phyloP scores from a whole-genome alignment of 805 yeast genomes.

The Yarrowia porcina region DNA sequence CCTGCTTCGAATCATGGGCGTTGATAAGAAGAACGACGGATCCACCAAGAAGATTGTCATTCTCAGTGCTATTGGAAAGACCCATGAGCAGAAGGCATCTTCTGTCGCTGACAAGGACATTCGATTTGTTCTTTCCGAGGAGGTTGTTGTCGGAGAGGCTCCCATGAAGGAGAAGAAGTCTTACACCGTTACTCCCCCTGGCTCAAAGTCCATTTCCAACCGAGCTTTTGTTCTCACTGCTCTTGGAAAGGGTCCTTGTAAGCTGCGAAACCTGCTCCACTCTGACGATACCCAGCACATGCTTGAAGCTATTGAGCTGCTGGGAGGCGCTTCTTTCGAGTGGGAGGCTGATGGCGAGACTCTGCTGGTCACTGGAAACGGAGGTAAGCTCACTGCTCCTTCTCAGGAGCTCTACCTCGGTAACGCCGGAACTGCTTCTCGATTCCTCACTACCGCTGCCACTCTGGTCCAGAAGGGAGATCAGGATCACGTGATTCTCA shows the following conservation, averaged over 20 bases:
- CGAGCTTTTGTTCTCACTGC: conserved; percentile 93
- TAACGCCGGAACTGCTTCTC: conserved; percentile 96
- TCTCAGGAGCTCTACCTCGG: conserved; percentile 77
- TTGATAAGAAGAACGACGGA: conserved; percentile 96
- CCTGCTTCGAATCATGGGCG: conserved; percentile 80
- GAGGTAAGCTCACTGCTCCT: conserved; percentile 60
- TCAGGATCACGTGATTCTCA: conserved; percentile 55
- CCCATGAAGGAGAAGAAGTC: conserved; percentile 38
- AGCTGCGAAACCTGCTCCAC: conserved; percentile 79
- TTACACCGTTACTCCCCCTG: conserved; percentile 73
- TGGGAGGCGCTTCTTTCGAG: conserved; percentile 76
- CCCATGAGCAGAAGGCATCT: conserved; percentile 85
- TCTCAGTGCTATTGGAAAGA: conserved; percentile 79
- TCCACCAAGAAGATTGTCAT: conserved; percentile 82
- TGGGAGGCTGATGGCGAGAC: conserved; percentile 90
- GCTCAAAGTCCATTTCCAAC: conserved; percentile 94
- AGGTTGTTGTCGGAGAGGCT: conserved; percentile 59
- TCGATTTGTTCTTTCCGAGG: conserved; percentile 78
- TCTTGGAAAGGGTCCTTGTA: conserved; percentile 79
- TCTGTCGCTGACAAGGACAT: conserved; percentile 77
- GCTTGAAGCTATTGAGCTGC: conserved; percentile 77
- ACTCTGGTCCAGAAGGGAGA: conserved; percentile 59
- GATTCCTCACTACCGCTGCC: conserved; percentile 90
- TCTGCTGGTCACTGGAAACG: conserved; percentile 81
- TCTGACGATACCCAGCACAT: conserved; percentile 96